Conservation (phyloP, 495 filamentous ascomycete genomes). For the Penicillium nucicola region DNA sequence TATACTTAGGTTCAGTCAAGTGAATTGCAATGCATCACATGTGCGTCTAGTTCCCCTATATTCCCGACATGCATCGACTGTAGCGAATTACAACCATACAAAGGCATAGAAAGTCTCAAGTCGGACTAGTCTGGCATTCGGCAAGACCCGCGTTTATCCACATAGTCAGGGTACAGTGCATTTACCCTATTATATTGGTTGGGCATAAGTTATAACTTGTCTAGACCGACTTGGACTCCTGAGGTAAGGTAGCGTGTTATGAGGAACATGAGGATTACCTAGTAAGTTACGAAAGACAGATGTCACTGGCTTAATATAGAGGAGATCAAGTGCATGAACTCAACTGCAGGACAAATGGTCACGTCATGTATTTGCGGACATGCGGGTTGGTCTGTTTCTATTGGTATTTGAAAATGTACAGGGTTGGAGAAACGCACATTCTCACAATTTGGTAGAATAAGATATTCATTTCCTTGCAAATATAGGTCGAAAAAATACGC, state of each 20-base stretch:
- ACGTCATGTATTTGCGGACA: neutral
- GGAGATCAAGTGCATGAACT: too few species aligned
- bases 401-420: neutral
- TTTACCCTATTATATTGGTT: neutral
- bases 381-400: neutral
- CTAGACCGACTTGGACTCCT: too few species aligned
- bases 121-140: neutral
- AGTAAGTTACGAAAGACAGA: too few species aligned
- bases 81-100: too few species aligned
- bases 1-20: neutral
- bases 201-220: too few species aligned
- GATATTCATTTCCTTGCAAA: too few species aligned
- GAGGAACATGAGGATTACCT: too few species aligned
- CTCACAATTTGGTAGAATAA: neutral
- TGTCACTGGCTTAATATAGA: too few species aligned
- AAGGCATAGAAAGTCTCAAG: too few species aligned
- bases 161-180: neutral
- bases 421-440: neutral
- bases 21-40: neutral
- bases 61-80: too few species aligned
- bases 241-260: neutral
- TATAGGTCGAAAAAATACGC: too few species aligned
- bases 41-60: neutral
- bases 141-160: conserved; percentile 13
- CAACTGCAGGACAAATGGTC: too few species aligned